phyloP scores from a whole-genome alignment of 176 grass and related monocot species.

The Phoenix roebelenii region DNA sequence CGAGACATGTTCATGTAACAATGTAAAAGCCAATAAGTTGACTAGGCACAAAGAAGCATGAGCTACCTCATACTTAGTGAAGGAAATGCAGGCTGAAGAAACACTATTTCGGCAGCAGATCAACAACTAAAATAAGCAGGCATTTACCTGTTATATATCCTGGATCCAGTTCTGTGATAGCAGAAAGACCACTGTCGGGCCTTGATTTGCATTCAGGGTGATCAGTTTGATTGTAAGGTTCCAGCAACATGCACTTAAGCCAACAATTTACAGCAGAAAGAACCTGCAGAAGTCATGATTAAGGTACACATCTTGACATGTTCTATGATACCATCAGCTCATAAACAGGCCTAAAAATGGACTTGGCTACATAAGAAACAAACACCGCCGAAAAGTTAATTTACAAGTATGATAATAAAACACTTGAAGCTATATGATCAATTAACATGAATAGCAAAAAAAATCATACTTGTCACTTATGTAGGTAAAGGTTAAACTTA shows the following conservation, averaged over 20 bases:
- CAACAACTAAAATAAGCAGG: not conserved
- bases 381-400: too few species aligned
- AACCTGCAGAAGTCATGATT: constrained; percentile 35
- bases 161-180: constrained; percentile 93
- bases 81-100: not conserved
- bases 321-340: too few species aligned
- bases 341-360: too few species aligned
- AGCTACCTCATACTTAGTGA: not conserved
- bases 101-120: not conserved
- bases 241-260: constrained; percentile 95
- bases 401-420: too few species aligned
- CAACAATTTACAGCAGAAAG: constrained; percentile 94
- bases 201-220: constrained; percentile 92
- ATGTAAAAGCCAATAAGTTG: too few species aligned
- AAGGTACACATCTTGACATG: too few species aligned
- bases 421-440: too few species aligned
- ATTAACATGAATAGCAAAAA: too few species aligned
- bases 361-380: too few species aligned
- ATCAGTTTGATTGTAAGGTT: constrained; percentile 86
- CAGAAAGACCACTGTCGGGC: constrained; percentile 85
- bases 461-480: too few species aligned
- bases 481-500: too few species aligned
- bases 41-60: too few species aligned
- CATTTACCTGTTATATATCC: constrained; percentile 88
- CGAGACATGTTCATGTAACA: not conserved